Base-by-base conservation (phyloP, 768 basidiomycete species). In the Cyathus striatus region DNA sequence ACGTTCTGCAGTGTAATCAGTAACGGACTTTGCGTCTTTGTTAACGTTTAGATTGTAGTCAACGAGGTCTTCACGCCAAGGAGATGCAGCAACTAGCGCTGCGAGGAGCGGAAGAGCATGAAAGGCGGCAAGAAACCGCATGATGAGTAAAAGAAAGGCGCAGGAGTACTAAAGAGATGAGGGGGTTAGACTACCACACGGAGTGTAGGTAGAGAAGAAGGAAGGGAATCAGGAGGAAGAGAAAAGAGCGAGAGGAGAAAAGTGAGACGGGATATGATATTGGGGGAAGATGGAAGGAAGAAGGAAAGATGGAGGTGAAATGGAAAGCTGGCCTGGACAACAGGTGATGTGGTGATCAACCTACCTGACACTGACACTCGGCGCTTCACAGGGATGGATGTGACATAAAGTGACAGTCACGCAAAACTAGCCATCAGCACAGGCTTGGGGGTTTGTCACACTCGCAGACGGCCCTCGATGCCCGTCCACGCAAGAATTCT, bases 41-140 rank as follows among this genome's bases (percentile, higher is more conserved):
- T 89, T 90, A 53, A 71, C 53, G 62, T 93, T 92, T 61, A 92
- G 63, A 59, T 93, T 92, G 69, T 82, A 90, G 52, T 78, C 69
- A 27, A 68, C 64, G 49, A 90, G 77, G 54, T 82, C 74, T 4
- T 77, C 72, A 18, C 75, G 68, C 53, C 83, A 92, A 0, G 86
- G 87, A 7, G 85, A 80, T 2, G 84, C 79, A 33, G 49, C 38
- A 38, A 67, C 72, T 46, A 67, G 53, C 27, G 60, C 50, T 23
- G 64, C 54, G 40, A 78, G 50, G 39, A 65, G 46, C 41, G 69
- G 51, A 47, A 72, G 51, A 64, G 58, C 51, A 51, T 64, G 46
- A 44, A 77, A 53, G 50, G 74, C 62, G 63, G 70, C 58, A 43
- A 63, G 50, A 49, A 78, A 65, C 70, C 74, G 72, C 75, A 78